A percentile compares a stretch with the other conserved stretches of the same genome.
These are phyloP conservation scores for Emergomyces pasteurianus DNA, from an alignment of 2,329 filamentous ascomycete genomes.

Conservation along the genomic window DNA sequence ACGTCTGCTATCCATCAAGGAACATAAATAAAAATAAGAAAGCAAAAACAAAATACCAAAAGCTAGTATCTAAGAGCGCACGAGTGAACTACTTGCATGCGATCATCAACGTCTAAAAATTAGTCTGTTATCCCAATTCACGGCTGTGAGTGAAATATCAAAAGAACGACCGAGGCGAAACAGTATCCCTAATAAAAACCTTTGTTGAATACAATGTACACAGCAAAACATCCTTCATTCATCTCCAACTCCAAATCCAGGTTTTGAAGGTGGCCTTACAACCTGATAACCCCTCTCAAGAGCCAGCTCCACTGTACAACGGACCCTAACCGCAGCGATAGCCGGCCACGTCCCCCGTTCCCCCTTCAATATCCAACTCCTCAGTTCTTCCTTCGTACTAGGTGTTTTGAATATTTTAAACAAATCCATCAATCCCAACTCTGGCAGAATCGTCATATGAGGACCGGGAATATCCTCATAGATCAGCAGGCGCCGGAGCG, in stretches of 20 bases:
- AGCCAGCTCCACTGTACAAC: conserved; percentile 78
- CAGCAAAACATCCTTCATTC: not conserved
- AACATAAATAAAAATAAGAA: not conserved
- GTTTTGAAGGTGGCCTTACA: conserved; percentile 37
- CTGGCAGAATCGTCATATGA: conserved; percentile 69
- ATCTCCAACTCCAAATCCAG: not conserved
- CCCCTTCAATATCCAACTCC: conserved; percentile 75
- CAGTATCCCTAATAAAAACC: not conserved
- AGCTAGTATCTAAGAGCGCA: not conserved
- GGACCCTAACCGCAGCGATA: conserved; percentile 65
- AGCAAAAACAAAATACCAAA: too few species aligned
- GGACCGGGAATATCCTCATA: conserved; percentile 72
- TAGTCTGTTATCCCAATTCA: too few species aligned
- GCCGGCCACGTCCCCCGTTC: conserved; percentile 88
- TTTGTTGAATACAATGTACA: not conserved
- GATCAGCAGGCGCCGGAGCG: conserved; percentile 63
- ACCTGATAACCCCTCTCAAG: conserved; percentile 75
- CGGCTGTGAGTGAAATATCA: not conserved
- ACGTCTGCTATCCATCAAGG: not conserved
- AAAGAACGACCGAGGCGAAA: not conserved
- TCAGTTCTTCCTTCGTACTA: conserved; percentile 57
- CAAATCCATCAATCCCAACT: conserved; percentile 62
- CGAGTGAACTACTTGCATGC: not conserved
- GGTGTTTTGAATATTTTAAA: conserved; percentile 62
- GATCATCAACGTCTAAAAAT: not conserved